Base-by-base conservation (phyloP, 306 rosid genomes). In the Cotoneaster glaucophyllus region DNA sequence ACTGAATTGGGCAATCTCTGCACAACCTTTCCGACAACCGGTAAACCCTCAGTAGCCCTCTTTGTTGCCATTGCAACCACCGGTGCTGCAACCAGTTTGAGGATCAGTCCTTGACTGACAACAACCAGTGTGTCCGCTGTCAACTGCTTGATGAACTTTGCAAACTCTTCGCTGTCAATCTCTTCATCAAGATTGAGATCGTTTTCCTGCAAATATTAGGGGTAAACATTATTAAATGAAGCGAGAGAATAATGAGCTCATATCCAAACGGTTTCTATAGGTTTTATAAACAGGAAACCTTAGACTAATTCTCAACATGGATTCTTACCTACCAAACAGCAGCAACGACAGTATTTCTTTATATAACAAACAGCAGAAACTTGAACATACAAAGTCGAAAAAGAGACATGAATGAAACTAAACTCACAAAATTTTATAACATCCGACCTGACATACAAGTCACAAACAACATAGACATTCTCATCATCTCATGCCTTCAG, bases 1-100 rank as follows among this genome's bases (percentile, higher is more conserved):
- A 89, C 66, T 25, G 97, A 83, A 86, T 79, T 77, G 1, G 98
- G 98, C 39, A 95, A 29, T 79, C 64, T 88, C 57, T 90, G 89
- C 63, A 95, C 97, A n/a, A 90, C 66, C 85, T 66, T 90, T 76
- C 97, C 99, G 71, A 92, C 86, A n/a, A 88, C 89, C 2, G 99
- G 99, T 59, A 95, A 88, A 17, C 97, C 96, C 79, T 92, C 99
- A 0, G 97, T 95, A n/a, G 92, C 86, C 74, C 21, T 87, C 87
- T 95, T 95, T 32, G 99, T 95, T 17, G 87, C 88, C 83, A 95
- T 24, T 43, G 99, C 99, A 37, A 90, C 79, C 4, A 92, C 71
- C 25, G 99, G 99, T 48, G 97, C 99, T 18, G 93, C 85, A 64
- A 89, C 87, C 84, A 95, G 58, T 24, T 93, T 92, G 67, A 95